phyloP scores from a whole-genome alignment of 148 eudicot genomes.

The Cornus controversa region DNA sequence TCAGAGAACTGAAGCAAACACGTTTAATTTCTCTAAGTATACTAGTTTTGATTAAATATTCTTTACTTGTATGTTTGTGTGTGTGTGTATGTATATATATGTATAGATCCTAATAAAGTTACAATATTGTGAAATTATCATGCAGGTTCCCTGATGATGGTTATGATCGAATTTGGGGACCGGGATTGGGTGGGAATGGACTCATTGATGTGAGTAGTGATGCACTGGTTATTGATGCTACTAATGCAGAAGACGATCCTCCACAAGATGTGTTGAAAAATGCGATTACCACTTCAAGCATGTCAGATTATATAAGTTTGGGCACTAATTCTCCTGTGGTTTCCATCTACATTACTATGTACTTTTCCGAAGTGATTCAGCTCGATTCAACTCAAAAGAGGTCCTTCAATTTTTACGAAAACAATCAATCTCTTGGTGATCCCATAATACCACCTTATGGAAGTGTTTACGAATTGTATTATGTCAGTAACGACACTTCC shows the following conservation, averaged over 20 bases:
- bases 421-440: slow-evolving; percentile 6
- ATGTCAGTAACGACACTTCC: neutral
- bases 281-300: slow-evolving; percentile 24
- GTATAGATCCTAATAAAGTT: no score
- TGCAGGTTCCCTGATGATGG: slow-evolving; percentile 25
- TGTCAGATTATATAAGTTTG: slow-evolving; percentile 8
- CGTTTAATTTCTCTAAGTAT: no score
- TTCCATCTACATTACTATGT: slow-evolving; percentile 24
- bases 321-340: neutral
- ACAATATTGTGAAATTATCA: neutral
- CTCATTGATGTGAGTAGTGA: neutral
- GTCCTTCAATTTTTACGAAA: slow-evolving; percentile 18
- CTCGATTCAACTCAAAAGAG: slow-evolving; percentile 26
- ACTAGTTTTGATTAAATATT: no score
- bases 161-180: slow-evolving; percentile 40
- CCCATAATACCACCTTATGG: slow-evolving; percentile 29
- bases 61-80: no score
- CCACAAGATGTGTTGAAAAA: slow-evolving; percentile 27
- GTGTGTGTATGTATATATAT: no score
- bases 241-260: neutral
- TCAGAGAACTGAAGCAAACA: no score
- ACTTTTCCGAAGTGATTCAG: slow-evolving; percentile 35
- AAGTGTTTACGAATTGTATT: neutral
- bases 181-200: slow-evolving; percentile 4
- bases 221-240: neutral